Conservation (phyloP, 352 stramenopile genomes). For the Globisporangium radiosum region DNA sequence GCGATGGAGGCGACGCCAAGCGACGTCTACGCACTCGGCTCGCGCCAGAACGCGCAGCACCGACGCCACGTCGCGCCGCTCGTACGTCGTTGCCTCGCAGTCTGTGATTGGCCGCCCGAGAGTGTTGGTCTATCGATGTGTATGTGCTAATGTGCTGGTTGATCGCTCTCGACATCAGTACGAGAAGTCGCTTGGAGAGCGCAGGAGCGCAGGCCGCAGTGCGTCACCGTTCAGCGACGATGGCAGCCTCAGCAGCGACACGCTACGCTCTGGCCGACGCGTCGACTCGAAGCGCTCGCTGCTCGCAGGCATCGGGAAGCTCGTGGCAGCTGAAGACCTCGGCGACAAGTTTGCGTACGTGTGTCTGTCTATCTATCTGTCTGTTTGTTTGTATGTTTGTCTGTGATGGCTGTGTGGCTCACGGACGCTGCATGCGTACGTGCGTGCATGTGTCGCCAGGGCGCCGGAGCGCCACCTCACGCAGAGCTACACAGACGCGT, state of each 20-base stretch:
- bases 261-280: slow-evolving; percentile 31
- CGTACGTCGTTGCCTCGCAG: slow-evolving; percentile 17
- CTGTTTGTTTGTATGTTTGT: not conserved
- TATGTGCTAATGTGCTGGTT: too few relatives aligned
- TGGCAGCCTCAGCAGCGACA: slow-evolving; percentile 3
- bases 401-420: too few relatives aligned
- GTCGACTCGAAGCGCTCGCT: slow-evolving; percentile 52
- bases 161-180: slow-evolving; percentile 11
- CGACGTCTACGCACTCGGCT: slow-evolving; percentile 15
- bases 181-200: slow-evolving; percentile 16
- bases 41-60: slow-evolving; percentile 46
- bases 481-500: slow-evolving; percentile 42
- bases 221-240: slow-evolving; percentile 11
- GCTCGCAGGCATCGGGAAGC: slow-evolving; percentile 69
- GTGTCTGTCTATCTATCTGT: not conserved
- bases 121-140: not conserved
- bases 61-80: slow-evolving; percentile 58
- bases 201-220: slow-evolving; percentile 1
- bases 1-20: slow-evolving; percentile 31
- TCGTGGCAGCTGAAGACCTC: slow-evolving; percentile 51
- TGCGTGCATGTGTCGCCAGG: not conserved
- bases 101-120: too few relatives aligned
- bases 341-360: slow-evolving; percentile 34
- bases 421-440: not conserved
- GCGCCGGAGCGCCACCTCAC: slow-evolving; percentile 43